phyloP scores from a whole-genome alignment of 768 basidiomycete species.

The Mycena galopus region DNA sequence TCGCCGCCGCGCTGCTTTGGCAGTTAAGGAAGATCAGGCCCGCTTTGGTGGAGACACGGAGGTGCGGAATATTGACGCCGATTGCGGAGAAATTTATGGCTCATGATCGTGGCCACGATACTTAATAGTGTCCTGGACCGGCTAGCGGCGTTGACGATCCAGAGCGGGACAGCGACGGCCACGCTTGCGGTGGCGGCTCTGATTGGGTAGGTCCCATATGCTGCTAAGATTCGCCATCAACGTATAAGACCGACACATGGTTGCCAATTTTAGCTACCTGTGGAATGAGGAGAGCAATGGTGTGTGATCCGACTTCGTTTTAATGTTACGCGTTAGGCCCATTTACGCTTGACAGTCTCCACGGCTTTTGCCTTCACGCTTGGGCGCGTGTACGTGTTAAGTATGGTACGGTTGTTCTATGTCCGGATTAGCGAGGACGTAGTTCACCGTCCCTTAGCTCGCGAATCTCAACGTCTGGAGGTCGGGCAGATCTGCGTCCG shows the following conservation, averaged over 20 bases:
- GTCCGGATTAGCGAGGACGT: background rate
- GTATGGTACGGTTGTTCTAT: background rate
- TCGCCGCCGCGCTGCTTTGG: slow-evolving; percentile 21
- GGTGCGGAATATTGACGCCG: background rate
- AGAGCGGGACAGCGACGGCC: slow-evolving; percentile 20
- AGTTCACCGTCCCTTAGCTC: slow-evolving; percentile 4
- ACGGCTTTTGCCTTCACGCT: background rate
- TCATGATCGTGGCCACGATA: background rate
- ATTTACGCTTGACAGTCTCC: background rate
- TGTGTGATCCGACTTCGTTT: background rate
- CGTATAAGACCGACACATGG: slow-evolving; percentile 12
- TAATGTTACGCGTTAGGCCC: background rate
- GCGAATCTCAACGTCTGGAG: slow-evolving; percentile 2
- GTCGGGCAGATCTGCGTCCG: slow-evolving; percentile 9
- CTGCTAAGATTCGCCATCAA: background rate
- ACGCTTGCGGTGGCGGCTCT: slow-evolving; percentile 13
- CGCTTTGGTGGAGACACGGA: background rate
- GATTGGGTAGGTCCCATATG: slow-evolving; percentile 3
- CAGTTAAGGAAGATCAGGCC: slow-evolving; percentile 10
- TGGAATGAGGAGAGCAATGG: background rate
- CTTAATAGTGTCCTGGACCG: background rate
- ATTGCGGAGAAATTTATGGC: background rate
- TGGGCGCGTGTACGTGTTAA: background rate
- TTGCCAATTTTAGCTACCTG: slow-evolving; percentile 10
- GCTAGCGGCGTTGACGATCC: slow-evolving; percentile 13